Conservation (phyloP, 176 grass and related monocot species). For the Ampelocalamus luodianensis region DNA sequence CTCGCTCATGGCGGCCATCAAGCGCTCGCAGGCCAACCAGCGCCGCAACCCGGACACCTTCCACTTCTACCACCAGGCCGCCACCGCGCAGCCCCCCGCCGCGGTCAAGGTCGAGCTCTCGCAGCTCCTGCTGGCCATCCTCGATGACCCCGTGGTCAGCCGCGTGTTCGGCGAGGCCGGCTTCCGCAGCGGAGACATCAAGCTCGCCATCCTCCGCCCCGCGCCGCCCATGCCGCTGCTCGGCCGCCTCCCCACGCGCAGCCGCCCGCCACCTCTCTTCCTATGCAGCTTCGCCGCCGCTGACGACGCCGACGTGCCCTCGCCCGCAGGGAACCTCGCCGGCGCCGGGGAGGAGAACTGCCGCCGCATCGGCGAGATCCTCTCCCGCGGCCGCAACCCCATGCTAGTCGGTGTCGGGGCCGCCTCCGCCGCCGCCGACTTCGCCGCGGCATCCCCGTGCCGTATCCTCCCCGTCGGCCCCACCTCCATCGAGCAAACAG, state of each 20-base stretch:
- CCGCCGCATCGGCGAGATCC: constrained; percentile 72
- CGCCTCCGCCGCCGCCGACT: constrained; percentile 62
- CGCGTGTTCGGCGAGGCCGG: constrained; percentile 89
- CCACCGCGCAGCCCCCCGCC: constrained; percentile 31
- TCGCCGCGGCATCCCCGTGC: constrained; percentile 45
- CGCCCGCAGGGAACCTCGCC: constrained; percentile 41
- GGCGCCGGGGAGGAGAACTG: constrained; percentile 58
- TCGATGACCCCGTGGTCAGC: constrained; percentile 94
- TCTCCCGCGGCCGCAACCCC: constrained; percentile 73
- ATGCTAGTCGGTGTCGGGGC: constrained; percentile 90
- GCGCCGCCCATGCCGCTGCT: constrained; percentile 60
- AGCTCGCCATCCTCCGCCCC: constrained; percentile 77
- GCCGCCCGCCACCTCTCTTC: constrained; percentile 77
- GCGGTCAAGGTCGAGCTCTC: constrained; percentile 83
- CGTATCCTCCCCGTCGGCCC: constrained; percentile 54
- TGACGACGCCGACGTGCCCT: constrained; percentile 62
- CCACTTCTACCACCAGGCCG: constrained; percentile 77
- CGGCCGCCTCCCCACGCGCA: constrained; percentile 42
- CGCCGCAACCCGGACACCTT: constrained; percentile 71
- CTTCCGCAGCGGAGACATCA: constrained; percentile 79
- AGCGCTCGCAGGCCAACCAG: constrained; percentile 87
- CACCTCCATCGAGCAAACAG: constrained; percentile 5
- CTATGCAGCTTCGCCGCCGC: constrained; percentile 76
- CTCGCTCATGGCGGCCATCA: constrained; percentile 94
- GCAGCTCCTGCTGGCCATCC: constrained; percentile 76